These are phyloP conservation scores for Curvularia eragrostidis DNA, from an alignment of 2,329 filamentous ascomycete genomes.

Conservation along the genomic window DNA sequence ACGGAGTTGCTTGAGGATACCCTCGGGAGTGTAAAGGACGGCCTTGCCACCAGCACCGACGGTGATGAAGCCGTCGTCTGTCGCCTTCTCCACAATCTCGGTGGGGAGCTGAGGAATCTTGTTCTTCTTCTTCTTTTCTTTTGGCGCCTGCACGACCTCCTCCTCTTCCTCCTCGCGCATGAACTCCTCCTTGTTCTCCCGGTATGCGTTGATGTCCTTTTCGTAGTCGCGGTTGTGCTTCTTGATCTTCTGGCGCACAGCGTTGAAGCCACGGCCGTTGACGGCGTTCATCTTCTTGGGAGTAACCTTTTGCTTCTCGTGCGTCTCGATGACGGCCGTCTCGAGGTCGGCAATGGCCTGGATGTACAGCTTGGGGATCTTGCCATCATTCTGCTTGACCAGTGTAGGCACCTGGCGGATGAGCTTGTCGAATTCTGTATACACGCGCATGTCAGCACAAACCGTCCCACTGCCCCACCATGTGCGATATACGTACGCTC, in stretches of 20 bases:
- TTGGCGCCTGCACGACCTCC: constrained; percentile 71
- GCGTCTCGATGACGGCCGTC: constrained; percentile 90
- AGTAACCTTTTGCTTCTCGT: constrained; percentile 94
- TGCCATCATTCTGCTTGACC: constrained; percentile 67
- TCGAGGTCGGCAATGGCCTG: constrained; percentile 93
- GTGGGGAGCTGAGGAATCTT: constrained; percentile 60
- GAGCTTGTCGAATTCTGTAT: constrained; percentile 88
- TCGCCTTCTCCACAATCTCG: constrained; percentile 61
- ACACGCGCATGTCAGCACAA: constrained; percentile 27
- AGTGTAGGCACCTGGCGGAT: constrained; percentile 76
- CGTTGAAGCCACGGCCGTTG: constrained; percentile 91
- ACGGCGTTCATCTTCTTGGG: constrained; percentile 99
- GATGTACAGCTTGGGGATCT: constrained; percentile 88
- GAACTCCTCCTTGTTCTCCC: constrained; percentile 82
- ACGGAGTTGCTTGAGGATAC: constrained; percentile 95
- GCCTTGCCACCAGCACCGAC: constrained; percentile 89
- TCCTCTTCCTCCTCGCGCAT: constrained; percentile 87
- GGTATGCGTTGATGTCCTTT: constrained; percentile 84
- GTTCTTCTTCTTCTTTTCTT: constrained; percentile 50
- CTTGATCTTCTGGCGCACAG: constrained; percentile 97
- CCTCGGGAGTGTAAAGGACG: constrained; percentile 92
- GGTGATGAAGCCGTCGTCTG: constrained; percentile 86
- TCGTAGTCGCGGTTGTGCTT: constrained; percentile 98
- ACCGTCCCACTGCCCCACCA: constrained; percentile 13
- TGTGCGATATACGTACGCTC: constrained; percentile 66